Evolutionary conservation across 768 basidiomycete species (phyloP), one percentile per base, ranked within the genome.

Genomic region (Phallus indusiatus): DNA sequence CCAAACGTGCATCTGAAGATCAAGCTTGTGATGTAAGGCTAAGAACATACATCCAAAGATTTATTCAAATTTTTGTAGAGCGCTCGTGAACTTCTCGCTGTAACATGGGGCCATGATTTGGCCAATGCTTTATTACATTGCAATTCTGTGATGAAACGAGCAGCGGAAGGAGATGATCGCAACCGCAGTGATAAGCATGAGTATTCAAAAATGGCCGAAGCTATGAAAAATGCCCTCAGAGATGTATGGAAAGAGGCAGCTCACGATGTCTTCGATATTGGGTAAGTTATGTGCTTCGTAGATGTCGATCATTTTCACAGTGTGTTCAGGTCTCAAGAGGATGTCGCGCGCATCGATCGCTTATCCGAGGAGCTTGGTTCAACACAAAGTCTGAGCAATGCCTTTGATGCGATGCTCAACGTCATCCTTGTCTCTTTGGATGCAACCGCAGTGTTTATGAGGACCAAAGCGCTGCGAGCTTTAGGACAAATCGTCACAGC

Each of bases 381-480:
- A 0, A 78, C 86, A 14, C 90, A 92, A 61, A 81, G 77, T 42
- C 74, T 96, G 52, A 83, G 82, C 59, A 84, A 79, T 62, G 90
- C 89, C 2, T 94, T 95, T 69, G 83, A 88, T 48, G 85, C 90
- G 0, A 89, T 97, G 55, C 72, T 98, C 12, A 84, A 82, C 18
- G 83, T 87, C 36, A 84, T 96, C 33, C 69, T 98, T 18, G 73
- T 77, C 56, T 83, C 92, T 1, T 77, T 95, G 61, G 91, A 95
- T 65, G 88, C 90, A 0, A 81, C 89, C 4, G 82, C 85, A 3
- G 93, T 98, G 24, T 92, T 90, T 65, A 89, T 95, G 78, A 83
- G 96, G 34, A 94, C 94, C 0, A 98, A 98, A 69, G 95, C 95
- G 0, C 75, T 99, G 33, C 81, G 88, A 55, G 94, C 91, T 0